Conservation (phyloP, 73 alveolate genomes). For the Symbiodinium natans region DNA sequence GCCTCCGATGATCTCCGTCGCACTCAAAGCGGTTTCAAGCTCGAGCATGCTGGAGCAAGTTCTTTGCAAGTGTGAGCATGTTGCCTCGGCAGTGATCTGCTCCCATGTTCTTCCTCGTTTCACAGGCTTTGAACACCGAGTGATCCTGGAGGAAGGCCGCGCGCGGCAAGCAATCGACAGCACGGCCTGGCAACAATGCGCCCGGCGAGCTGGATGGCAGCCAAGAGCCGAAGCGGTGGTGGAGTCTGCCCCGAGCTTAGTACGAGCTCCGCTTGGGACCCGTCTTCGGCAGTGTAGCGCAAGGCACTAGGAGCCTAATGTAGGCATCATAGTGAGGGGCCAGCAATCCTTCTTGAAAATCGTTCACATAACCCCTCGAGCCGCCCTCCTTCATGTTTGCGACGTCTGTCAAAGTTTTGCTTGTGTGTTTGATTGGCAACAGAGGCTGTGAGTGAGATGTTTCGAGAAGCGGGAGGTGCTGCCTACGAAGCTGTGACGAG, state of each 20-base stretch:
- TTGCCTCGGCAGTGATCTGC: slow-evolving; percentile 81
- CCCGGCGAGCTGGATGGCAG: slow-evolving; percentile 86
- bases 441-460: slow-evolving; percentile 62
- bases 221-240: slow-evolving; percentile 81
- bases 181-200: slow-evolving; percentile 40
- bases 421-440: neutral
- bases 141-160: slow-evolving; percentile 48
- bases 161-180: neutral
- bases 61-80: slow-evolving; percentile 39
- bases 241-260: slow-evolving; percentile 30
- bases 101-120: slow-evolving; percentile 68
- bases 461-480: slow-evolving; percentile 39
- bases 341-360: too few species aligned
- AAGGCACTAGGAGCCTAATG: neutral
- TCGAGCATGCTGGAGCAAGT: slow-evolving; percentile 15
- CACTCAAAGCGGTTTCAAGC: slow-evolving; percentile 23
- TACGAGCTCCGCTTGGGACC: neutral
- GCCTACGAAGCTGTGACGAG: slow-evolving; percentile 44
- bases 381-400: neutral
- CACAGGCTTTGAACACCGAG: slow-evolving; percentile 48
- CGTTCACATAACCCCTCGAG: too few species aligned
- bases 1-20: slow-evolving; percentile 30
- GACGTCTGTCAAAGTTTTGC: neutral
- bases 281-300: neutral
- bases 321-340: too few species aligned